Conservation (phyloP, 192 early-diverging fungal species). For the Powellomyces hirtus region DNA sequence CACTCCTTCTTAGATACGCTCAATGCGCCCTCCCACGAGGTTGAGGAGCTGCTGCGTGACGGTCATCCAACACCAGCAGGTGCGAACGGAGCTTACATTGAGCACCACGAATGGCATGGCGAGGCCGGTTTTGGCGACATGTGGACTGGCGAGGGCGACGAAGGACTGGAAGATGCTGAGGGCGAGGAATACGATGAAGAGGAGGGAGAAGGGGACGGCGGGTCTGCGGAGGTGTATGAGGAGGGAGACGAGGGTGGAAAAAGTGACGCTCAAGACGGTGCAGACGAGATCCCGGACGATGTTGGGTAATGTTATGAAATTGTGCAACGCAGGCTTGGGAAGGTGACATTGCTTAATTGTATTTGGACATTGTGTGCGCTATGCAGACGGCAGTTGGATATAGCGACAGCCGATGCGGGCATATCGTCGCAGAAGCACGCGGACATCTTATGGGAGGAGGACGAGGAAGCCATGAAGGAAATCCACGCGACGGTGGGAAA, state of each 20-base stretch:
- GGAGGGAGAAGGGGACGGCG: conserved; percentile 13
- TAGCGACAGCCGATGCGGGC: conserved; percentile 25
- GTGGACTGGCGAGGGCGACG: background rate
- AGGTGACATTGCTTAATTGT: too few relatives aligned
- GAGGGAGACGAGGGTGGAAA: background rate
- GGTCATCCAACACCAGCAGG: background rate
- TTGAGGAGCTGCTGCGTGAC: background rate
- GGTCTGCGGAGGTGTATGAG: background rate
- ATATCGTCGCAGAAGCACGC: background rate
- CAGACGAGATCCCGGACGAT: conserved; percentile 19
- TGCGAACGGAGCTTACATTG: background rate
- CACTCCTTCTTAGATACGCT: background rate
- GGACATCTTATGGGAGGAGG: conserved; percentile 32
- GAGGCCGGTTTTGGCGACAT: too few relatives aligned
- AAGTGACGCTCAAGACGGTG: background rate
- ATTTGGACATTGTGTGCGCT: background rate
- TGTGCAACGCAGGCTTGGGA: background rate
- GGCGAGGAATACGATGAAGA: conserved; percentile 14
- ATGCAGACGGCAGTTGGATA: conserved; percentile 23
- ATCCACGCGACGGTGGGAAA: background rate
- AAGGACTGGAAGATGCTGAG: background rate
- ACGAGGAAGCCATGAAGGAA: conserved; percentile 31
- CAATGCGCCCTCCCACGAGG: background rate
- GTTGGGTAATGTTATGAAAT: conserved; percentile 11
- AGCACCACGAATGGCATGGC: too few relatives aligned